Conservation (phyloP, 768 basidiomycete species). For the Amanita thiersii region DNA sequence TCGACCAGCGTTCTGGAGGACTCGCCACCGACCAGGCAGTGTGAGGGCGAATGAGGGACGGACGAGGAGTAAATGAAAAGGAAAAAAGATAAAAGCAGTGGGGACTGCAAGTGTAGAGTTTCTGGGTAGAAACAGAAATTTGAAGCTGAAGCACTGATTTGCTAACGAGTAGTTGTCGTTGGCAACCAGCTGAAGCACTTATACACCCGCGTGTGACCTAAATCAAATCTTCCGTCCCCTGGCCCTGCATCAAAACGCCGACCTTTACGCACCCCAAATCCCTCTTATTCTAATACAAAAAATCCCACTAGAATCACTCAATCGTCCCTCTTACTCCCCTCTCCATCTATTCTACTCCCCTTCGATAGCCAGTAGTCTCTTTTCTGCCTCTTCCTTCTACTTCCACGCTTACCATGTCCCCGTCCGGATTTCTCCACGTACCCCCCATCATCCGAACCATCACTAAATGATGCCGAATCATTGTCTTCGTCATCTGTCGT, state of each 20-base stretch:
- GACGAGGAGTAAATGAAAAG: neutral
- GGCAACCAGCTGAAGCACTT: constrained; percentile 5
- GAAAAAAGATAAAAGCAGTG: neutral
- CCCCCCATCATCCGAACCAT: constrained; percentile 16
- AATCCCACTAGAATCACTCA: constrained; percentile 1
- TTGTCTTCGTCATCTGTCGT: constrained; percentile 41
- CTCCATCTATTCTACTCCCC: constrained; percentile 25
- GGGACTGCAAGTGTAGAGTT: neutral
- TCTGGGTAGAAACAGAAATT: neutral
- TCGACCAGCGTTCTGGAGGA: constrained; percentile 1
- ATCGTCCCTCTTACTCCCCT: constrained; percentile 14
- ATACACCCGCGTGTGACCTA: neutral
- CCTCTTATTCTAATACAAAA: no score
- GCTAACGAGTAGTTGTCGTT: neutral
- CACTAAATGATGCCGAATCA: constrained; percentile 8
- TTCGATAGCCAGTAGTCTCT: constrained; percentile 55
- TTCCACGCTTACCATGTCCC: constrained; percentile 2
- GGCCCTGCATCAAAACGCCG: neutral
- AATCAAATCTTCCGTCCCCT: neutral
- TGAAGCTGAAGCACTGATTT: neutral
- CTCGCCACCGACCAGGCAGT: neutral
- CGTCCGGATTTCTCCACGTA: constrained; percentile 11
- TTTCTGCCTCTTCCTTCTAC: constrained; percentile 17
- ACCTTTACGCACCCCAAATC: no score
- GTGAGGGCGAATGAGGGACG: constrained; percentile 3